A percentile compares a stretch with the other conserved stretches of the same genome.
These are phyloP conservation scores for Geosmithia putterillii DNA, from an alignment of 2,329 filamentous ascomycete species.

Conservation along the genomic window DNA sequence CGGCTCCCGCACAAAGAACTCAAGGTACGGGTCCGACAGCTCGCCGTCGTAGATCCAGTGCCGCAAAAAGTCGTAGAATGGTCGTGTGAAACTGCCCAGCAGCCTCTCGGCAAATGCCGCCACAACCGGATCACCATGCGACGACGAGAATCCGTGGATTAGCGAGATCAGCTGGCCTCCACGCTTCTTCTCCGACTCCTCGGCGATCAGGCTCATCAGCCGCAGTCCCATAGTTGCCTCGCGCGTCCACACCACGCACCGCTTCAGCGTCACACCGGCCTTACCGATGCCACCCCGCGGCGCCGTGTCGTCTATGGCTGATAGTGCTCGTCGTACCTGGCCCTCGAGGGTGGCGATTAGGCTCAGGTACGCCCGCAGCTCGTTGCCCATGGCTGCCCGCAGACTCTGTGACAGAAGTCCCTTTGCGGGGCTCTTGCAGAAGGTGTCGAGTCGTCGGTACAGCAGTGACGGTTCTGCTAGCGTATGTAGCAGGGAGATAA, in stretches of 20 bases:
- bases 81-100: constrained; percentile 73
- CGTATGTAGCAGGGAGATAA: constrained; percentile 78
- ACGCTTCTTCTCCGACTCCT: constrained; percentile 71
- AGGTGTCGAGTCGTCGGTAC: constrained; percentile 68
- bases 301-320: constrained; percentile 55
- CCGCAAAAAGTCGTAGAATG: constrained; percentile 92
- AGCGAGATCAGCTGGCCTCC: constrained; percentile 88
- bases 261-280: constrained; percentile 82
- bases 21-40: constrained; percentile 85
- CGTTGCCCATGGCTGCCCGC: constrained; percentile 70
- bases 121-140: constrained; percentile 91
- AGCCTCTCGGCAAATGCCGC: constrained; percentile 85
- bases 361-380: constrained; percentile 80
- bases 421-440: constrained; percentile 68
- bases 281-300: constrained; percentile 65
- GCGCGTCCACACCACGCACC: constrained; percentile 93
- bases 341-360: constrained; percentile 86
- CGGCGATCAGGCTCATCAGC: constrained; percentile 86
- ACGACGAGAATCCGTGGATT: constrained; percentile 86
- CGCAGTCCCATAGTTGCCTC: constrained; percentile 93
- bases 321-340: constrained; percentile 75
- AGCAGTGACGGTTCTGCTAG: constrained; percentile 89
- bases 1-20: constrained; percentile 91
- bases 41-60: constrained; percentile 99
- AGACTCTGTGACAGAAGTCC: constrained; percentile 79